Conservation (phyloP, 2,329 filamentous ascomycete genomes). For the Fusarium subglutinans region DNA sequence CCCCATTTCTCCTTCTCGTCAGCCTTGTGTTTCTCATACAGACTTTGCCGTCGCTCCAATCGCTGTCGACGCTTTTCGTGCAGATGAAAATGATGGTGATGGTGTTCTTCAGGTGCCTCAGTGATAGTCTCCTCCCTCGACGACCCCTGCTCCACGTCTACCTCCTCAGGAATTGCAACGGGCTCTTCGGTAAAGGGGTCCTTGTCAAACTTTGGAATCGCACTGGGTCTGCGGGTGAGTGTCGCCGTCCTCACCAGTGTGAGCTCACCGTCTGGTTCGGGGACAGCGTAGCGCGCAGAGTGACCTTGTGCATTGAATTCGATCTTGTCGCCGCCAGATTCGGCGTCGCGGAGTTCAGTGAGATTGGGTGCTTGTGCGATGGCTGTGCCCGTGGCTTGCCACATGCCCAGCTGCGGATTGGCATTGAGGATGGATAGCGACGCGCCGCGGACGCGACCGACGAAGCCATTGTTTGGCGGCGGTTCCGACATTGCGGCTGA, state of each 20-base stretch:
- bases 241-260: neutral
- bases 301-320: neutral
- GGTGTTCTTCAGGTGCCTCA: neutral
- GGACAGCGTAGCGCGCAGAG: neutral
- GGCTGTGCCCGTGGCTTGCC: neutral
- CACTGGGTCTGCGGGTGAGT: neutral
- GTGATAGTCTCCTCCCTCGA: neutral
- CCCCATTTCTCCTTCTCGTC: constrained; percentile 2
- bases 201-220: neutral
- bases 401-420: constrained; percentile 1
- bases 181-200: neutral
- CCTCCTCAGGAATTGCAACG: neutral
- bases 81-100: neutral
- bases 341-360: neutral
- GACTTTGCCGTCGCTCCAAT: neutral
- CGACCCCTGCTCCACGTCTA: neutral
- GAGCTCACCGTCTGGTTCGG: neutral
- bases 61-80: neutral
- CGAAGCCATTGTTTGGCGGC: neutral
- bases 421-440: neutral
- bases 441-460: neutral
- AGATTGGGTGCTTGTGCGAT: neutral
- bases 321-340: neutral
- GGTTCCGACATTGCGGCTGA: neutral
- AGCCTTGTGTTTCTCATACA: neutral